phyloP scores from a whole-genome alignment of 1,139 yeast species.

The Protomyces gravidus region DNA sequence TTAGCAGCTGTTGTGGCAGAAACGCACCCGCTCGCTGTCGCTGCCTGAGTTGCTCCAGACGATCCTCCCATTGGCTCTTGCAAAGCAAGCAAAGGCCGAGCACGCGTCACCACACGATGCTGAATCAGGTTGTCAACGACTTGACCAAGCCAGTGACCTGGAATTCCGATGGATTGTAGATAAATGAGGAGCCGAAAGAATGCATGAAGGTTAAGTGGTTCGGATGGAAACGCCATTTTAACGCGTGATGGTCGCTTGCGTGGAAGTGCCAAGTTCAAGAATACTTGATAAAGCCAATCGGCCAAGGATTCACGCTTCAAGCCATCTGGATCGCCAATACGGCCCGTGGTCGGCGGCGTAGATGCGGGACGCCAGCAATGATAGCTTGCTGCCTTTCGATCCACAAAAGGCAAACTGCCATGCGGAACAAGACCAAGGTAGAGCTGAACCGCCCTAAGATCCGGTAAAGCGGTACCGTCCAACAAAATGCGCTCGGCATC shows the following conservation, averaged over 20 bases:
- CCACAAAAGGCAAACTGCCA: not conserved
- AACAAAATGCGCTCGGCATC: not conserved
- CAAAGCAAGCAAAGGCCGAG: constrained; percentile 1
- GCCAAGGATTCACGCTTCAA: constrained; percentile 6
- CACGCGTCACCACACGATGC: constrained; percentile 20
- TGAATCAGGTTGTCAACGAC: constrained; percentile 22
- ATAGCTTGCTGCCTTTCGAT: constrained; percentile 3
- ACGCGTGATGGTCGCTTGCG: not conserved
- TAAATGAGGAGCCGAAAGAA: constrained; percentile 18
- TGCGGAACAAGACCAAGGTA: constrained; percentile 12
- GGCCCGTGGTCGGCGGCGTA: constrained; percentile 3
- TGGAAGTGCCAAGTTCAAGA: constrained; percentile 15
- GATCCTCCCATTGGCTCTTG: constrained; percentile 1
- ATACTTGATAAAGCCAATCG: constrained; percentile 15
- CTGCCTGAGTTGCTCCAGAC: not conserved
- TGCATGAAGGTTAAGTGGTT: constrained; percentile 22
- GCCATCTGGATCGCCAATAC: constrained; percentile 18
- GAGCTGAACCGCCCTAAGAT: constrained; percentile 3
- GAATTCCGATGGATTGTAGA: constrained; percentile 15
- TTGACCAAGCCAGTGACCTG: constrained; percentile 22
- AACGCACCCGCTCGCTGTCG: not conserved
- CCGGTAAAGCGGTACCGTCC: not conserved
- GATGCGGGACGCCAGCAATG: constrained; percentile 12
- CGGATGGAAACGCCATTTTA: not conserved
- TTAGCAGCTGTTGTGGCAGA: constrained; percentile 4